A percentile compares a stretch with the other conserved stretches of the same genome.
Evolutionary conservation across 768 basidiomycete species (phyloP).

Genomic region (Tylopilus sp.): DNA sequence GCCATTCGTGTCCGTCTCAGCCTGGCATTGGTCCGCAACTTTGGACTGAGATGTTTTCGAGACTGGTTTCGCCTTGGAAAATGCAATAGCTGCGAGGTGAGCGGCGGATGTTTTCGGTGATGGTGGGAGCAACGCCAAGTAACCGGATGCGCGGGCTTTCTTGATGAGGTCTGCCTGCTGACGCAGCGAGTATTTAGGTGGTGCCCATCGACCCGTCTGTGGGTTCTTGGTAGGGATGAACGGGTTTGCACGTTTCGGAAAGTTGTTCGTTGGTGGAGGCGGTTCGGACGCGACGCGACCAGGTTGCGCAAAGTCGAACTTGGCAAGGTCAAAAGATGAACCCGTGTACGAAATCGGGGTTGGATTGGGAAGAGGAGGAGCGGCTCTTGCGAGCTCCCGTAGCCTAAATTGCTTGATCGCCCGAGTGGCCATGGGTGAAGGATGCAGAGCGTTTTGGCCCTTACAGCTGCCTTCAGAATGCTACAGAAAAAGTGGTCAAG

Average conservation of each 20-base stretch:
- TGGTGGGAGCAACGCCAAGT: conserved; percentile 61
- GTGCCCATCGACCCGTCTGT: conserved; percentile 61
- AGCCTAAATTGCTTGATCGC: conserved; percentile 27
- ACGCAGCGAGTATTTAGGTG: conserved; percentile 68
- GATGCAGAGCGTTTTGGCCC: too few species aligned
- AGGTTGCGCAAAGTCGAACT: conserved; percentile 20
- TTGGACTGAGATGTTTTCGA: conserved; percentile 4
- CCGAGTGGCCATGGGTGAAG: conserved; percentile 20
- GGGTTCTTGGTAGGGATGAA: conserved; percentile 65
- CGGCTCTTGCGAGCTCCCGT: conserved; percentile 19
- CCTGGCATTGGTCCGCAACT: not conserved
- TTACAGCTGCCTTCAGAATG: too few species aligned
- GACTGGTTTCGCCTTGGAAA: conserved; percentile 14
- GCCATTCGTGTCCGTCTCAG: not conserved
- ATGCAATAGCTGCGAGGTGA: conserved; percentile 22
- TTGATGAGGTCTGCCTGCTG: conserved; percentile 79
- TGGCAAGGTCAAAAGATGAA: conserved; percentile 16
- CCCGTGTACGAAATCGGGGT: not conserved
- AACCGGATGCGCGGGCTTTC: conserved; percentile 53
- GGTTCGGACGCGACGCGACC: not conserved
- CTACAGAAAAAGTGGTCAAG: too few species aligned
- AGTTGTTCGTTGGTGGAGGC: conserved; percentile 5
- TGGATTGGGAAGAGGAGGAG: conserved; percentile 19
- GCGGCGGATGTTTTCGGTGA: conserved; percentile 51
- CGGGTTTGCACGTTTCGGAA: conserved; percentile 49